phyloP scores from a whole-genome alignment of 2,329 filamentous ascomycete genomes.

The Beauveria brongniartii region DNA sequence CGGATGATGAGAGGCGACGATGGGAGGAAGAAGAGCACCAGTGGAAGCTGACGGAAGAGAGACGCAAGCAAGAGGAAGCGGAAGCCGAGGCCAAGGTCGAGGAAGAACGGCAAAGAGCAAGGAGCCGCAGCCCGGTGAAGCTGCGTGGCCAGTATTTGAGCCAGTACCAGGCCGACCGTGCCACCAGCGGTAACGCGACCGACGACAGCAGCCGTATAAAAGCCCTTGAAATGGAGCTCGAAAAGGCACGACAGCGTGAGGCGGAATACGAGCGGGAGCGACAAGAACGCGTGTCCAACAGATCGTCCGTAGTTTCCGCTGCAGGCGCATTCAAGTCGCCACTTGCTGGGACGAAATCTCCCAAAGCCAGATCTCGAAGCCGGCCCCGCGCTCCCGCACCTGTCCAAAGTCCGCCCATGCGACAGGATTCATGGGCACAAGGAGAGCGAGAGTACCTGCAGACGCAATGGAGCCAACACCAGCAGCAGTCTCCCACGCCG shows the following conservation, averaged over 20 bases:
- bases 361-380: constrained; percentile 34
- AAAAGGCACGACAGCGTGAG: constrained; percentile 54
- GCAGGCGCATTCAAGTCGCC: constrained; percentile 2
- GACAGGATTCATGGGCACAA: constrained; percentile 55
- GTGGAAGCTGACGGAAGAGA: constrained; percentile 72
- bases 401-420: constrained; percentile 35
- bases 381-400: constrained; percentile 23
- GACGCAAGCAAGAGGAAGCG: constrained; percentile 61
- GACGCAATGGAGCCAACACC: constrained; percentile 41
- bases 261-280: constrained; percentile 53
- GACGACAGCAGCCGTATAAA: constrained; percentile 58
- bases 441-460: constrained; percentile 58
- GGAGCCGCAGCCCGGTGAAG: constrained; percentile 56
- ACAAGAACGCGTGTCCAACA: constrained; percentile 35
- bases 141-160: constrained; percentile 79
- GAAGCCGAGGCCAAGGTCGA: constrained; percentile 61
- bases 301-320: neutral
- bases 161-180: constrained; percentile 72
- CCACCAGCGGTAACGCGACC: constrained; percentile 27
- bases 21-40: constrained; percentile 71
- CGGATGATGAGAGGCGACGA: constrained; percentile 60
- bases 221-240: constrained; percentile 68
- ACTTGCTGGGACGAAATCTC: constrained; percentile 1
- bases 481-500: constrained; percentile 24
- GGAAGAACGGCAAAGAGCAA: constrained; percentile 56